Evolutionary conservation across 129 eudicot genomes (phyloP).

Genomic region (Chrysanthemum makinoi): DNA sequence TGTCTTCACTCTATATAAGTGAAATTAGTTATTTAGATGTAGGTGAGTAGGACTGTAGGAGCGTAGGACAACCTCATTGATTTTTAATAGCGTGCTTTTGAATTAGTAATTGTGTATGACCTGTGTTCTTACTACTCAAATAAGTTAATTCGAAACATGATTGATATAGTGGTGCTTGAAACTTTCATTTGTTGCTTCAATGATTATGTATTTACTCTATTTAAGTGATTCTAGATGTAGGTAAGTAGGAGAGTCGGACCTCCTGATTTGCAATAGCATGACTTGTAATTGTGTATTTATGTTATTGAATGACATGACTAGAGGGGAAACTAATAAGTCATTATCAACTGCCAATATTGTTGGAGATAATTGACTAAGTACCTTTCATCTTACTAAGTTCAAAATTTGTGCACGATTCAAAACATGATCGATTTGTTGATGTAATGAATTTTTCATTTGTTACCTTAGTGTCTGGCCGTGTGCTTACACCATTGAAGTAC

Average conservation of each 20-base stretch:
- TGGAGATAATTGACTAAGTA: too few relatives aligned
- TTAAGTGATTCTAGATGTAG: slow-evolving; percentile 11
- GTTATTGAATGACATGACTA: too few relatives aligned
- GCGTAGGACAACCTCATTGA: not conserved
- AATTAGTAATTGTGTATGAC: not conserved
- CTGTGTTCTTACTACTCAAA: slow-evolving; percentile 21
- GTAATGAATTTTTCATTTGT: too few relatives aligned
- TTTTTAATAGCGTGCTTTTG: not conserved
- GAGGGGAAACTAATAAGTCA: too few relatives aligned
- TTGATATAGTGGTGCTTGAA: not conserved
- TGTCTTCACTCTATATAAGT: slow-evolving; percentile 1
- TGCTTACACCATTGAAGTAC: too few relatives aligned
- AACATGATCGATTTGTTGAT: too few relatives aligned
- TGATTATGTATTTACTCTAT: not conserved
- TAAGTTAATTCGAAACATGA: slow-evolving; percentile 13
- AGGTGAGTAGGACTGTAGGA: not conserved
- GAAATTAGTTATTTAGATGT: slow-evolving; percentile 1
- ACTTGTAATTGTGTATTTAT: too few relatives aligned
- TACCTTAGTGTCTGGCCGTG: too few relatives aligned
- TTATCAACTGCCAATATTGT: too few relatives aligned
- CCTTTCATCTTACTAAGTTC: too few relatives aligned
- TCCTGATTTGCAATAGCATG: not conserved
- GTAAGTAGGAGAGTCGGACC: slow-evolving; percentile 10
- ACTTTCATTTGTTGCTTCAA: slow-evolving; percentile 15
- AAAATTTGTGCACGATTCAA: too few relatives aligned